phyloP scores from a whole-genome alignment of 2,329 filamentous ascomycete species.

The Fusarium temperatum region DNA sequence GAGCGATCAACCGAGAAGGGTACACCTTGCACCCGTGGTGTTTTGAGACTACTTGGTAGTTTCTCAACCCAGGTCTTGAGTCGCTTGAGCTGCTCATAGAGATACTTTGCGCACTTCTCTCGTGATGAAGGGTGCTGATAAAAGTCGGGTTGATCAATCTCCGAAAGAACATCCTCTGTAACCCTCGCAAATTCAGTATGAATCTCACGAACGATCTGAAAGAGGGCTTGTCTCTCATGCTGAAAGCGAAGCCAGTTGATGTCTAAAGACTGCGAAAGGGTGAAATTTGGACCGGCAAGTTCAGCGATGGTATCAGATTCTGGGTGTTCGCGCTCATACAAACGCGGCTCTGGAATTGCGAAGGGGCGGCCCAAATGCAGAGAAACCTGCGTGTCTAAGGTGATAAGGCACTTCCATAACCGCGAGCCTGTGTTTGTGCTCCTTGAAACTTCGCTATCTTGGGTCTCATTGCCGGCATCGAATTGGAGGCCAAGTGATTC shows the following conservation, averaged over 20 bases:
- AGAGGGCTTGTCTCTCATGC: slow-evolving; percentile 29
- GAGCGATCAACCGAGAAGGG: slow-evolving; percentile 52
- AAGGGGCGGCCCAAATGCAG: slow-evolving; percentile 34
- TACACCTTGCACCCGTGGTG: slow-evolving; percentile 45
- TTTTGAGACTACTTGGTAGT: slow-evolving; percentile 52
- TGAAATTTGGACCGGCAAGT: slow-evolving; percentile 27
- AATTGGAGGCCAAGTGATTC: slow-evolving; percentile 34
- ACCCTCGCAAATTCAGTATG: slow-evolving; percentile 25
- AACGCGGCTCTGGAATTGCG: background rate
- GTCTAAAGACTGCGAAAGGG: background rate
- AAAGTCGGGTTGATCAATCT: slow-evolving; percentile 26
- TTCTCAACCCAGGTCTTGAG: slow-evolving; percentile 38
- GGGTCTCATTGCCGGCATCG: background rate
- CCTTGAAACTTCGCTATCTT: background rate
- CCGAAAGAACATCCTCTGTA: slow-evolving; percentile 22
- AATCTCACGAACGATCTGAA: slow-evolving; percentile 26
- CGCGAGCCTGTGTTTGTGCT: background rate
- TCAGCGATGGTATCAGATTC: slow-evolving; percentile 22
- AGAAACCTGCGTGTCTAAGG: slow-evolving; percentile 31
- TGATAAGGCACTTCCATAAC: slow-evolving; percentile 34
- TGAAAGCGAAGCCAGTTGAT: slow-evolving; percentile 40
- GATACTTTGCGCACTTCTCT: slow-evolving; percentile 42
- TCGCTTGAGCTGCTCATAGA: slow-evolving; percentile 45
- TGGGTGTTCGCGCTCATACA: background rate
- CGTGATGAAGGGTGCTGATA: slow-evolving; percentile 38